A percentile compares a stretch with the other conserved stretches of the same genome.
These are phyloP conservation scores for Rhynchosporium graminicola DNA, from an alignment of 2,329 filamentous ascomycete species.

Conservation along the genomic window DNA sequence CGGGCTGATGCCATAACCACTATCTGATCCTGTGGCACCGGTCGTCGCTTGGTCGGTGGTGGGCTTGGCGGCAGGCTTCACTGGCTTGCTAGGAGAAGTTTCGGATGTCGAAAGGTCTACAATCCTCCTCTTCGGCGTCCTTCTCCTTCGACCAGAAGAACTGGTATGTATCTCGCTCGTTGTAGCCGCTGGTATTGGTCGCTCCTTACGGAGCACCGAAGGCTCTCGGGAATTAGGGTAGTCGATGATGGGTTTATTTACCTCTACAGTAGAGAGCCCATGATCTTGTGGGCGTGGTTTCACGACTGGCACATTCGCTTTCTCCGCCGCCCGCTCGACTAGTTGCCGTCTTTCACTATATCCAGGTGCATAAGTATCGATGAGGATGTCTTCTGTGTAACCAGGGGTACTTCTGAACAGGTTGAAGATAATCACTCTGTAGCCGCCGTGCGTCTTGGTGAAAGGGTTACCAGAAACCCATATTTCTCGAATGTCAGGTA, in stretches of 20 bases:
- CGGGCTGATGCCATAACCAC: constrained; percentile 38
- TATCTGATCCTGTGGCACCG: constrained; percentile 29
- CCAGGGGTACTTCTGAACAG: constrained; percentile 88
- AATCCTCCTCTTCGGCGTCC: constrained; percentile 62
- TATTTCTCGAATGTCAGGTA: constrained; percentile 88
- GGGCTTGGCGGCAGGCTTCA: constrained; percentile 32
- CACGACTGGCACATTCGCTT: constrained; percentile 74
- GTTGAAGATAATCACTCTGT: constrained; percentile 92
- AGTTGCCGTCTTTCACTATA: constrained; percentile 84
- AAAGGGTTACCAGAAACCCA: constrained; percentile 94
- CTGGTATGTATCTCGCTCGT: constrained; percentile 60
- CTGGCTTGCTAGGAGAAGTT: constrained; percentile 35
- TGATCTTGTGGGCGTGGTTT: constrained; percentile 66
- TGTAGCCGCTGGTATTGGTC: constrained; percentile 51
- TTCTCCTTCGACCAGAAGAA: constrained; percentile 59
- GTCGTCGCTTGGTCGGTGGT: constrained; percentile 30
- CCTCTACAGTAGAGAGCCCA: constrained; percentile 58
- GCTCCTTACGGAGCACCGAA: constrained; percentile 59
- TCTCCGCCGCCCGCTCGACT: constrained; percentile 76
- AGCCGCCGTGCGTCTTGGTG: constrained; percentile 79
- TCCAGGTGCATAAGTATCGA: constrained; percentile 81
- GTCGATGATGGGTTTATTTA: constrained; percentile 66
- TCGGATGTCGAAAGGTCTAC: constrained; percentile 59
- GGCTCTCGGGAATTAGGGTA: constrained; percentile 53
- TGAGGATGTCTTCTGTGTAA: constrained; percentile 85